Percentiles rank a stretch among this genome's conserved stretches.
Evolutionary conservation across 176 grass and related monocot species (phyloP).

Genomic region (Coix lacrymajobi): DNA sequence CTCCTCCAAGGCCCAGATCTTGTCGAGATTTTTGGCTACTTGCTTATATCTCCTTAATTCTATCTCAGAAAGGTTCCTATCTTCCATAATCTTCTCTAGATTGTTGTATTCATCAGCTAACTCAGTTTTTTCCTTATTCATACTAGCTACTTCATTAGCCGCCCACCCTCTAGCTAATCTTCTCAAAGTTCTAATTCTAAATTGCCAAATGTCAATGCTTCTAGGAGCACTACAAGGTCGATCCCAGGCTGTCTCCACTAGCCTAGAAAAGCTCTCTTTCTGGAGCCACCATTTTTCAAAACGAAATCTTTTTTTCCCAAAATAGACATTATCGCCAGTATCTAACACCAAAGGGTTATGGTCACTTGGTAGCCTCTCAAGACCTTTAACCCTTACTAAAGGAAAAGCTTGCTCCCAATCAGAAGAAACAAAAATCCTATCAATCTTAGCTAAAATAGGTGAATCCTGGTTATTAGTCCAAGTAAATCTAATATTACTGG

Average conservation of each 20-base stretch:
- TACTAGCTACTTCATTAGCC: neutral
- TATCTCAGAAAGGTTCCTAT: accelerated
- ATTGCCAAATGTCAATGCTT: accelerated
- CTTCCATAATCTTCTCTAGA: neutral
- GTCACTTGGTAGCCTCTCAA: neutral
- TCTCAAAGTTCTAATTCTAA: neutral
- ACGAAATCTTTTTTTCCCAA: neutral
- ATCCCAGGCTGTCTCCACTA: accelerated
- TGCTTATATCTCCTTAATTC: accelerated
- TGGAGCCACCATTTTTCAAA: neutral
- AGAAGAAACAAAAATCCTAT: neutral
- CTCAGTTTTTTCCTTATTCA: neutral
- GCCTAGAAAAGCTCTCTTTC: accelerated
- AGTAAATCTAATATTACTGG: accelerated
- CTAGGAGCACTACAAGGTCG: accelerated
- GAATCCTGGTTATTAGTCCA: neutral
- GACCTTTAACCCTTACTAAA: accelerated
- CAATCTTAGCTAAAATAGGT: neutral
- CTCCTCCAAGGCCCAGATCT: neutral
- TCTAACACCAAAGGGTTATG: neutral
- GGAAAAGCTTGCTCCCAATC: neutral
- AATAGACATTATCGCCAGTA: accelerated
- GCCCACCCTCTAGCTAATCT: neutral
- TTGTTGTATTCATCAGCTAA: neutral
- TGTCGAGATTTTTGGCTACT: accelerated